phyloP scores from a whole-genome alignment of 2,329 filamentous ascomycete genomes.

The Emergomyces orientalis region DNA sequence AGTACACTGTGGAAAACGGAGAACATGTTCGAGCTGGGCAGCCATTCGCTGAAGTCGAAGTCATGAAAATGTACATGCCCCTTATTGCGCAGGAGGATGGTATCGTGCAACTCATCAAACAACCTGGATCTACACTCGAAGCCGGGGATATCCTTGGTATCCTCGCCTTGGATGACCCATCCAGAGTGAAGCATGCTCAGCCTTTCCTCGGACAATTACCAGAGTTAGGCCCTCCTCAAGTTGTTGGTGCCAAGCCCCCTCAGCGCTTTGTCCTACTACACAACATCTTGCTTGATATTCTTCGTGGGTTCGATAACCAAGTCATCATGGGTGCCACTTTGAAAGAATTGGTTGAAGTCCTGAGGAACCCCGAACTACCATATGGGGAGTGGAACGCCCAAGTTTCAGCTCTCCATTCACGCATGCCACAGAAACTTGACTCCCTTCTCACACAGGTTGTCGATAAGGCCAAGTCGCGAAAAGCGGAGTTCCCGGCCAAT shows the following conservation, averaged over 20 bases:
- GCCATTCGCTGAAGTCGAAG: constrained; percentile 92
- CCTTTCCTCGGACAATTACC: constrained; percentile 88
- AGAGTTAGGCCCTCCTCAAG: constrained; percentile 71
- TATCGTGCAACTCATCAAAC: constrained; percentile 96
- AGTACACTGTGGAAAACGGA: constrained; percentile 93
- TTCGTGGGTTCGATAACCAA: constrained; percentile 92
- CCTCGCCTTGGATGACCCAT: constrained; percentile 86
- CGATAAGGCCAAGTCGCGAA: constrained; percentile 67
- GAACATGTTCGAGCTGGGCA: constrained; percentile 87
- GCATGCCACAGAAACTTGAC: constrained; percentile 93
- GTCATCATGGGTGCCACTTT: constrained; percentile 85
- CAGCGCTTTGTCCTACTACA: constrained; percentile 74
- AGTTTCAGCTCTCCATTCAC: constrained; percentile 89
- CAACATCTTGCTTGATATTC: constrained; percentile 74
- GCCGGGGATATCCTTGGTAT: constrained; percentile 98
- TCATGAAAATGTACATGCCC: constrained; percentile 99
- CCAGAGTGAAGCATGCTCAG: constrained; percentile 91
- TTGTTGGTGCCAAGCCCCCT: constrained; percentile 82
- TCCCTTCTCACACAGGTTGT: constrained; percentile 72
- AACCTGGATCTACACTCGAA: constrained; percentile 93
- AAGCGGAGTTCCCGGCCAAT: constrained; percentile 86
- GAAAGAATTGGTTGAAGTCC: constrained; percentile 79
- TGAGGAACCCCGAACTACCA: constrained; percentile 80
- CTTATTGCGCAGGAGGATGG: constrained; percentile 90
- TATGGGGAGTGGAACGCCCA: constrained; percentile 96